Percentiles rank a stretch among this genome's conserved stretches.
phyloP scores from a whole-genome alignment of 2,329 filamentous ascomycete genomes.

The Claviceps sp. region DNA sequence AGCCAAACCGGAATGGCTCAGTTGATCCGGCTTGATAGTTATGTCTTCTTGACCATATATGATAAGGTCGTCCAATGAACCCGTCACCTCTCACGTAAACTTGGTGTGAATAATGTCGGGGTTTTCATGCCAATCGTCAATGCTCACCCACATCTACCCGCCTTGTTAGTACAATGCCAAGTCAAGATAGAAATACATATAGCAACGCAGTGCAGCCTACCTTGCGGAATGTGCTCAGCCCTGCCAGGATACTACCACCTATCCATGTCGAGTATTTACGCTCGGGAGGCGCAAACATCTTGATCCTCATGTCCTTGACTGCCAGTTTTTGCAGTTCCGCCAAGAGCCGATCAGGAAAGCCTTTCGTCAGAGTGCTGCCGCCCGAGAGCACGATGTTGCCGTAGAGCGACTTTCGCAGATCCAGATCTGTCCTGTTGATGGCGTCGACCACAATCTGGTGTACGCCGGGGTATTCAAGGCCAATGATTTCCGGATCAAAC shows the following conservation, averaged over 20 bases:
- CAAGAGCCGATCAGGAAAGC: constrained; percentile 85
- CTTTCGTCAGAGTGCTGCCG: constrained; percentile 90
- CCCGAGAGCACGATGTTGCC: constrained; percentile 96
- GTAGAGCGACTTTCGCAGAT: constrained; percentile 85
- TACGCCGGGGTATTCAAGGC: constrained; percentile 89
- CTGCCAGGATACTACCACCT: constrained; percentile 90
- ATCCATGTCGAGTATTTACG: constrained; percentile 99
- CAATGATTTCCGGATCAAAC: constrained; percentile 94
- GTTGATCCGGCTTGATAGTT: background rate
- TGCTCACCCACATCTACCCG: constrained; percentile 93
- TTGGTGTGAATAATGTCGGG: constrained; percentile 98
- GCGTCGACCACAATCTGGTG: constrained; percentile 97
- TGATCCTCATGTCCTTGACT: constrained; percentile 98
- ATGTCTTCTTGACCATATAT: background rate
- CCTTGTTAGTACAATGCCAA: constrained; percentile 3
- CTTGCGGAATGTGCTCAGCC: constrained; percentile 96
- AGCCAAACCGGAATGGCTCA: background rate
- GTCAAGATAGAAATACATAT: no score
- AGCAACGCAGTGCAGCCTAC: constrained; percentile 31
- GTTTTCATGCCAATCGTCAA: constrained; percentile 99
- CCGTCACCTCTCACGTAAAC: constrained; percentile 52
- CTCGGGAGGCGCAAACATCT: constrained; percentile 96
- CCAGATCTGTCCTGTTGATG: constrained; percentile 88
- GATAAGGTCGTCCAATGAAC: background rate
- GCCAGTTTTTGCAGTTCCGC: constrained; percentile 86